Base-by-base conservation (phyloP, 441 rosid species). In the Theobroma grandiflorum region DNA sequence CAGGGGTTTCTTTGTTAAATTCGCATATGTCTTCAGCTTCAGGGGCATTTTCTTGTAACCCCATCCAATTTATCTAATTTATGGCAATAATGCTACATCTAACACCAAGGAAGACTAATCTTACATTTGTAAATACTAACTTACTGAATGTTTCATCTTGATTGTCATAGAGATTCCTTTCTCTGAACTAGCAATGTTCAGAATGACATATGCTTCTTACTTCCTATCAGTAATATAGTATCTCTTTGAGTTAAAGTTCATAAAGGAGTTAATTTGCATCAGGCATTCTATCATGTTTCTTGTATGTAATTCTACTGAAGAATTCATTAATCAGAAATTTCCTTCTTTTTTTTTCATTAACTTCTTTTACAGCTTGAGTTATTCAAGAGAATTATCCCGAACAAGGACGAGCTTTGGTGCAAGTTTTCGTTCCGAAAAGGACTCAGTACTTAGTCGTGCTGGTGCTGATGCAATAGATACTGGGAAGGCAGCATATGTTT, bases 361-460 rank as follows among this genome's bases (percentile, higher is more conserved):
- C n/a, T 40, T 63, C 10, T 74, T 4, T 55, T 62, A 57, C 65
- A 96, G 98, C 80, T 45, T 81, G 73, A 91, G 74, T 80, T 87
- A 86, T 79, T 95, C 98, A 42, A 80, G 89, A 76, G 96, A 93
- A 76, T 82, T 92, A 73, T 92, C 99, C 75, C 86, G 83, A 76
- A 88, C 90, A 68, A 91, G 87, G 71, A 79, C 93, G 16, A 93
- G 95, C 80, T 91, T 92, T 66, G 92, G 95, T 33, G 77, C 88
- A 22, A 94, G 98, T 83, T 93, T 94, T 79, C 89, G 87, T 49
- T 95, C 98, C 0, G 99, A 96, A 14, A 96, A 87, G 65, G 99
- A 96, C 8, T 95, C 98, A 2, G 82, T 86, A 69, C 15, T 76
- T 50, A 86, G 86, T 66, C 90, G 79, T 16, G 78, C 82, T 43